Base-by-base conservation (phyloP, 495 filamentous ascomycete genomes). In the Letharia columbiana region DNA sequence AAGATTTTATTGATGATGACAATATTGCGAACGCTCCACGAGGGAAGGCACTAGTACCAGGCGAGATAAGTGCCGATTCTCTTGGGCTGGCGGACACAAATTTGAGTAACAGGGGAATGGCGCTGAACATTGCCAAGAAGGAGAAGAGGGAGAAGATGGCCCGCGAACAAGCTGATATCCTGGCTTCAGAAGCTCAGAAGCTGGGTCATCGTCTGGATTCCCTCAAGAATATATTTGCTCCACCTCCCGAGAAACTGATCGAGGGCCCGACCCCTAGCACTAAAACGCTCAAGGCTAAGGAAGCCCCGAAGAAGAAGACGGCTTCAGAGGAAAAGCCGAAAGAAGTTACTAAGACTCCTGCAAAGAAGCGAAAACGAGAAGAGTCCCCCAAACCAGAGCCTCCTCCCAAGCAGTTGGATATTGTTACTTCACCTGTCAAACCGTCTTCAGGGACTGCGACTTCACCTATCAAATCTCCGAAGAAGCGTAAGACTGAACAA, bases 51-150 rank as follows among this genome's bases (percentile, higher is more conserved):
- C 77, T 80, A 8, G 75, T 78, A 35, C 77, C 77, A 28, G 80
- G 79, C 45, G 82, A 86, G 61, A 81, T 78, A 47, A 77, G 74
- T 54, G 76, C 78, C 40, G 78, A 83, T 56, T 67, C 76, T 9
- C 72, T 82, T 42, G 75, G 71, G 17, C 67, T 72, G 13, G 72
- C 63, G 40, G 76, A 81, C 68, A 76, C 77, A 10, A 78, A 81
- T 63, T 66, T 91, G 33, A 90, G 86, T 72, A 96, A 96, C 73
- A 83, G 89, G 28, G 91, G 91, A 11, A 96, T 96, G 90, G 90
- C 91, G 70, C 74, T 96, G 59, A 96, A 96, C 73, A 90, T 96
- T 72, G 90, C 91, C 9, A 96, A 96, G 80, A 96, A 94, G 72
- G 78, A 91, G 61, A 96, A 95, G 79, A 85, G 87, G 57, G 90